These are phyloP conservation scores for Darksidea phi DNA, from an alignment of 495 filamentous ascomycete genomes.

Conservation along the genomic window DNA sequence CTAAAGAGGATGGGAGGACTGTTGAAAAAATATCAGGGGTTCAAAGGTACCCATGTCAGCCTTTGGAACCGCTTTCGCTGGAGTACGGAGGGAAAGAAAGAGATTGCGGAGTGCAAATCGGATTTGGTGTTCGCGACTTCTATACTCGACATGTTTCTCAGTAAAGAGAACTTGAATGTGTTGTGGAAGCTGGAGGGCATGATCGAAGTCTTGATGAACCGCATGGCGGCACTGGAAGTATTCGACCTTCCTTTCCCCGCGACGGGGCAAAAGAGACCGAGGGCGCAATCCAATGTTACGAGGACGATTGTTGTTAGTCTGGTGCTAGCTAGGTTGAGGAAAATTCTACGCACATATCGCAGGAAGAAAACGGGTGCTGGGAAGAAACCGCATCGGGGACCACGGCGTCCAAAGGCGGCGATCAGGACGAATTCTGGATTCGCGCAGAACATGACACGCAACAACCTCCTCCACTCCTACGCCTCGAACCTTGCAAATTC, in stretches of 20 bases:
- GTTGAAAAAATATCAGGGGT: conserved; percentile 15
- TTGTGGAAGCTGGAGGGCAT: conserved; percentile 19
- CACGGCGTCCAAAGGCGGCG: neutral
- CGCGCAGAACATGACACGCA: conserved; percentile 1
- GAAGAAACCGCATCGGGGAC: neutral
- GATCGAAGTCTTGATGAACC: conserved; percentile 15
- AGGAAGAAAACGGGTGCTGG: conserved; percentile 1
- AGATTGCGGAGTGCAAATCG: conserved; percentile 17
- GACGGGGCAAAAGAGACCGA: neutral
- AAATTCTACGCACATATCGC: neutral
- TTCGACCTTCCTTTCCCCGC: neutral
- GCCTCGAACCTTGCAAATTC: conserved; percentile 12
- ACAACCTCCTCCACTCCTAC: conserved; percentile 7
- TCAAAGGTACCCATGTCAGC: conserved; percentile 1
- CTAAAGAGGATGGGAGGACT: conserved; percentile 8
- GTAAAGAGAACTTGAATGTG: conserved; percentile 12
- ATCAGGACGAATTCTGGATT: conserved; percentile 19
- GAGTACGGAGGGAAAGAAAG: conserved; percentile 21
- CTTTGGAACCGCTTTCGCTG: conserved; percentile 21
- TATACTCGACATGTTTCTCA: conserved; percentile 21
- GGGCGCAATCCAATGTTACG: conserved; percentile 3
- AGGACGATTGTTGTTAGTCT: conserved; percentile 13
- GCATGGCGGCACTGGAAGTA: conserved; percentile 10
- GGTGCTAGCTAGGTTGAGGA: conserved; percentile 5
- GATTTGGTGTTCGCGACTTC: conserved; percentile 18